Evolutionary conservation across 768 basidiomycete genomes (phyloP), one percentile per base, ranked within the genome.

Genomic region (Cubamyces lactineus): DNA sequence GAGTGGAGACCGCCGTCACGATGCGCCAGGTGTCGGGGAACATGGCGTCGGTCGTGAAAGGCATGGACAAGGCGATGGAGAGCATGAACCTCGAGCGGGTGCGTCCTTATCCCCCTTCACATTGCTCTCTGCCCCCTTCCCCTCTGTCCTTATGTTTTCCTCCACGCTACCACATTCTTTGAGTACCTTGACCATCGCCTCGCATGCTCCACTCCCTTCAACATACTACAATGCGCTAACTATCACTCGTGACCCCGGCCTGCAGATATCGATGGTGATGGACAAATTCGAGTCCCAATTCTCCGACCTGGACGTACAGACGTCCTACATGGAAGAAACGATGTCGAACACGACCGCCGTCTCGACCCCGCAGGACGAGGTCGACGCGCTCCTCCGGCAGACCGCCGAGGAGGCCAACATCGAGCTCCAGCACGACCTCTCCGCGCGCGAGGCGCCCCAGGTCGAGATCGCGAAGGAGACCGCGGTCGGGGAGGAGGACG

Each of bases 31-130:
- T 99, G 42, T 96, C 97, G 30, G 94, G 94, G 3, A 95, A 89
- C 74, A 97, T 99, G 96, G 88, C 94, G 16, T 89, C 88, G 39
- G 97, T 98, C 2, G 97, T 99, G 47, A 88, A 87, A 70, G 96
- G 95, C 38, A 98, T 99, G 97, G 97, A 99, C 74, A 92, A 90
- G 72, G 97, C 97, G 4, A 98, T 99, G 97, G 91, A 97, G 69
- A 91, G 82, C 76, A 99, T 99, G 97, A 98, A 99, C 79, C 84
- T 98, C 59, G 97, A 99, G 70, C 84, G 89, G 73, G 96, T 97
- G 70, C 71, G 87, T 79, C 12, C n/a, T n/a, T n/a, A 13, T 39
- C 23, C 46, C 16, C 41, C 38, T 53, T 62, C 42, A n/a, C 21
- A 13, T 39, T 7, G 7, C 47, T 38, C 38, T 38, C n/a, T 16